These are phyloP conservation scores for Cystoisospora suis DNA, from an alignment of 169 alveolate genomes.

Conservation along the genomic window DNA sequence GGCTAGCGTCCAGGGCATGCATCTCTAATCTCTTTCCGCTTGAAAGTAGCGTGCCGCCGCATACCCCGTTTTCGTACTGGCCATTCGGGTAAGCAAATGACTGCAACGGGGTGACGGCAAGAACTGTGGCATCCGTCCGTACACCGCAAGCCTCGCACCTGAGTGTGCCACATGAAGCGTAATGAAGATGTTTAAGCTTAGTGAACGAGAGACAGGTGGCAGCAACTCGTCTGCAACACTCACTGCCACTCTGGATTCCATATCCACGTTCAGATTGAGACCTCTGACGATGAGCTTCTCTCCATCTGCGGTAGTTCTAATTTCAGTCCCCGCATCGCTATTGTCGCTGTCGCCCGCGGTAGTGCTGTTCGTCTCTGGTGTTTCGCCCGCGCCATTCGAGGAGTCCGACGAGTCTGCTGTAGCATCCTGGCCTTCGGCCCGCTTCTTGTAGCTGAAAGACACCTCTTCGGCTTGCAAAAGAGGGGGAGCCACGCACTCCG, in stretches of 20 bases:
- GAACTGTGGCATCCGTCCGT: too few relatives aligned
- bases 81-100: too few relatives aligned
- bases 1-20: too few relatives aligned
- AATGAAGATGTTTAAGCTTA: too few relatives aligned
- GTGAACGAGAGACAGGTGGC: too few relatives aligned
- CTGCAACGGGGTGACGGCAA: too few relatives aligned
- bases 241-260: slow-evolving; percentile 69
- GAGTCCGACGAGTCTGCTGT: not conserved
- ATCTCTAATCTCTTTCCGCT: too few relatives aligned
- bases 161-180: too few relatives aligned
- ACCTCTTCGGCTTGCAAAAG: slow-evolving; percentile 67
- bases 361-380: not conserved
- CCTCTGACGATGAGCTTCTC: slow-evolving; percentile 67
- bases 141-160: too few relatives aligned
- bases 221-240: too few relatives aligned
- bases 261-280: slow-evolving; percentile 74
- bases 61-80: too few relatives aligned
- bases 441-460: slow-evolving; percentile 68
- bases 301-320: not conserved
- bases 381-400: not conserved
- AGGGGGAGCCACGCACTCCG: slow-evolving; percentile 66
- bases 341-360: not conserved
- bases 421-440: not conserved
- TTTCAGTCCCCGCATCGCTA: not conserved
- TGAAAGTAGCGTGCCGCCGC: too few relatives aligned